phyloP scores from a whole-genome alignment of 768 basidiomycete genomes.

The Podaxis carcinomalis region DNA sequence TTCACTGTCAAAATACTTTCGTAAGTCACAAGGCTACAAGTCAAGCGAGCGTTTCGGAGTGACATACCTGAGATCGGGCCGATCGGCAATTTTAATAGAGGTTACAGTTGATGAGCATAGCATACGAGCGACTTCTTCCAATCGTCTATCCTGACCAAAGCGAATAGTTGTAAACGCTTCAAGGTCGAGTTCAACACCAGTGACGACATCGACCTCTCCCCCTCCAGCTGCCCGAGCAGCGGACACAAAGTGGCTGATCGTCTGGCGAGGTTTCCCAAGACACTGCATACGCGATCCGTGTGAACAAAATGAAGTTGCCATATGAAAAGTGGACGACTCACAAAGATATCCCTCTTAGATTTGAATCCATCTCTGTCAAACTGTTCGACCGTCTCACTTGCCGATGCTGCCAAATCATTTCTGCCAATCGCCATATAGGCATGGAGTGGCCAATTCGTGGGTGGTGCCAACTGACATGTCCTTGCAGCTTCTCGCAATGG shows the following conservation, averaged over 20 bases:
- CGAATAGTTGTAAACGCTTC: conserved; percentile 79
- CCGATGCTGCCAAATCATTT: conserved; percentile 67
- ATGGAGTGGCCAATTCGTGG: conserved; percentile 65
- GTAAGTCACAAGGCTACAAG: neutral
- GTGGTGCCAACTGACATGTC: conserved; percentile 77
- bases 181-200: conserved; percentile 70
- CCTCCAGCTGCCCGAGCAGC: conserved; percentile 45
- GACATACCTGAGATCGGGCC: conserved; percentile 56
- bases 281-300: conserved; percentile 34
- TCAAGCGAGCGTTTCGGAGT: neutral
- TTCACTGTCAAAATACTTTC: conserved; percentile 48
- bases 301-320: neutral
- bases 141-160: conserved; percentile 83
- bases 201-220: conserved; percentile 53
- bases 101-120: conserved; percentile 75
- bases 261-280: conserved; percentile 41
- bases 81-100: conserved; percentile 59
- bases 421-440: conserved; percentile 70
- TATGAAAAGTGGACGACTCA: conserved; percentile 24
- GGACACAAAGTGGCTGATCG: conserved; percentile 47
- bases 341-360: conserved; percentile 53
- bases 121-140: conserved; percentile 91
- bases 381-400: conserved; percentile 41
- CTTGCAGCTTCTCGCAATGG: conserved; percentile 85
- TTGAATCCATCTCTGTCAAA: conserved; percentile 51